Base-by-base conservation (phyloP, 768 basidiomycete species). In the Lentinus tigrinus region DNA sequence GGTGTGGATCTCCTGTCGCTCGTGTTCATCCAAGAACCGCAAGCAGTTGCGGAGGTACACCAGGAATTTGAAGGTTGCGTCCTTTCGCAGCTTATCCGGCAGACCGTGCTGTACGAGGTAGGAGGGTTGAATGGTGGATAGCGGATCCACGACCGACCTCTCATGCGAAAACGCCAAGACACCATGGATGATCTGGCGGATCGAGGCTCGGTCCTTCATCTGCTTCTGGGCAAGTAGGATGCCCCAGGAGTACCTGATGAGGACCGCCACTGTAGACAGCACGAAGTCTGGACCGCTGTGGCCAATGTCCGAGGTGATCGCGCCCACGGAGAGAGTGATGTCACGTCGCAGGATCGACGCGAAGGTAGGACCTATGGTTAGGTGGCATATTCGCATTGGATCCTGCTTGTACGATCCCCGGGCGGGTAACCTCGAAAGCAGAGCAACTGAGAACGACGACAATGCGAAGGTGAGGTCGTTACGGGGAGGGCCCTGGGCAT, bases 101-200 rank as follows among this genome's bases (percentile, higher is more conserved):
- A 78, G 71, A 4, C 92, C 92, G 44, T 78, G 82, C 67, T 91
- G 91, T 24, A 95, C 83, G 34, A 95, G 79, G 67, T 84, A 92
- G 2, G 92, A 93, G 6, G 91, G 89, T 47, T 93, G 91, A 28
- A 85, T 91, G 31, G 89, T 84, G 21, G 93, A 93, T 14, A 92
- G 76, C 8, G 91, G 89, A 67, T 94, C 90, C 7, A 90, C 77
- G 27, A 84, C 72, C 3, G 82, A 67, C 23, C 77, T 72, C 28
- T 80, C 72, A 27, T 74, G 72, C n/a, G 85, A 84, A 51, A 73
- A 73, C 56, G 72, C 68, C 50, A 91, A 74, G 48, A 88, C 77
- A 42, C 74, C 72, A 48, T 74, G 72, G 21, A 87, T 72, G 19
- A 81, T 69, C n/a, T 67, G 64, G 52, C 70, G 74, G 43, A 74